Percentiles rank a stretch among this genome's conserved stretches.
Evolutionary conservation across 2,329 filamentous ascomycete genomes (phyloP).

Genomic region (Orbilia ellipsospora): DNA sequence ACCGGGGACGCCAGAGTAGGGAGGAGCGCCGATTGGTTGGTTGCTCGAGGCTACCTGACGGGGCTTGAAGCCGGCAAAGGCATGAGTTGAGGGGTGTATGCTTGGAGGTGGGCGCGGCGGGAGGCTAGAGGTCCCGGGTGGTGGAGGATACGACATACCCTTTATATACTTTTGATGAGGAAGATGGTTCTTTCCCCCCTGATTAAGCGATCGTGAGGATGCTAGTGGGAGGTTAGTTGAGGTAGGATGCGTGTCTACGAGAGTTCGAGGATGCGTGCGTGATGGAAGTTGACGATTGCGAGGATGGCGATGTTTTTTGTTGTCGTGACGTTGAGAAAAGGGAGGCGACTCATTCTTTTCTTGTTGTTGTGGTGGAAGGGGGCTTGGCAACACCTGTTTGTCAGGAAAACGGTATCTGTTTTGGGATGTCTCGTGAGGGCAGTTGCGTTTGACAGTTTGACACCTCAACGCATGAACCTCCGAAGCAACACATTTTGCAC

Average conservation of each 20-base stretch:
- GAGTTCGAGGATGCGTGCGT: not conserved
- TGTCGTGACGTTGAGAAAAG: conserved; percentile 10
- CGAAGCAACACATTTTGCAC: no score
- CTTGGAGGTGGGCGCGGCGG: conserved; percentile 74
- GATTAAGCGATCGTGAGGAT: no score
- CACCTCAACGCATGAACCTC: conserved; percentile 36
- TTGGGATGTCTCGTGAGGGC: conserved; percentile 5
- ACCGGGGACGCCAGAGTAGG: conserved; percentile 58
- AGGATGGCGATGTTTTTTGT: conserved; percentile 1
- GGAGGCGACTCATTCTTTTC: conserved; percentile 39
- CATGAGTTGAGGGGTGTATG: conserved; percentile 72
- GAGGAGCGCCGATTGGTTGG: conserved; percentile 61
- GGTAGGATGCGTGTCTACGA: not conserved
- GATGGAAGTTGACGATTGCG: conserved; percentile 16
- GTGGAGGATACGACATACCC: conserved; percentile 82
- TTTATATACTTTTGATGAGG: conserved; percentile 36
- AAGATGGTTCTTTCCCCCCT: not conserved
- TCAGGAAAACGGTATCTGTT: not conserved
- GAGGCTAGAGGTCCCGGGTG: conserved; percentile 75
- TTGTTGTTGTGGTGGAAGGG: conserved; percentile 6
- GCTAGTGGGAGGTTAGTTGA: no score
- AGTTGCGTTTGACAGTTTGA: not conserved
- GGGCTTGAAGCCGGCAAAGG: conserved; percentile 71
- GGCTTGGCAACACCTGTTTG: conserved; percentile 14
- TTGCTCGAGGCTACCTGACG: conserved; percentile 67